Base-by-base conservation (phyloP, 306 rosid genomes). In the Sicyos edulis region DNA sequence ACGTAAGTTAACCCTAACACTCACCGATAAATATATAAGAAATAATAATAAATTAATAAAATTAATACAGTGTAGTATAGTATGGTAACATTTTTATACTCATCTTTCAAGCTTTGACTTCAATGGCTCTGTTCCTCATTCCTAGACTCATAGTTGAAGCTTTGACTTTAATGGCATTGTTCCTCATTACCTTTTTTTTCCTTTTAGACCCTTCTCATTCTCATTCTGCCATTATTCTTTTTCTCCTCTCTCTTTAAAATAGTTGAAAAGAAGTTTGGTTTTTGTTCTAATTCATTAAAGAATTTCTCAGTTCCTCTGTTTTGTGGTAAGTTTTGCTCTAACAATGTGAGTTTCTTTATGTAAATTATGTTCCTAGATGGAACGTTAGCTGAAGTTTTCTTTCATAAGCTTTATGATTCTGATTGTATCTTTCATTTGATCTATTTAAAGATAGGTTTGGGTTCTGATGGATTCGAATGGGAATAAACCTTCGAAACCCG, bases 401-500 rank as follows among this genome's bases (percentile, higher is more conserved):
- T 66, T 66, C 29, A 13, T 7, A 13, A 45, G 37, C 40, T 67
- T 10, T 50, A 12, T 11, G 54, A 19, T 45, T 44, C 32, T 20
- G 55, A 21, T 13, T 59, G 44, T 29, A 29, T 52, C 61, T 69
- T 24, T 32, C 21, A 13, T 24, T 67, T 45, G n/a, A 1, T 19
- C 42, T 67, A 19, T 22, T 42, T 34, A 37, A 20, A 67, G 72
- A 3, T 14, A 68, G 21, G 72, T 3, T 22, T 13, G 55, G 72
- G 49, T 68, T 68, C 14, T 22, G 44, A 68, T 68, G 72, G 72
- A 68, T 68, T 3, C 51, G 17, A 68, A 49, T 40, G 21, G 19
- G 29, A 66, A 49, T 14, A 80, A 76, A 75, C 68, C 71, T 71
- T 65, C 20, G 16, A 79, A 63, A 55, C 69, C 66, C 49, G 80